Percentiles rank a stretch among this genome's conserved stretches.
Evolutionary conservation across 2,329 filamentous ascomycete genomes (phyloP).

Genomic region (Aspergillus texensis): DNA sequence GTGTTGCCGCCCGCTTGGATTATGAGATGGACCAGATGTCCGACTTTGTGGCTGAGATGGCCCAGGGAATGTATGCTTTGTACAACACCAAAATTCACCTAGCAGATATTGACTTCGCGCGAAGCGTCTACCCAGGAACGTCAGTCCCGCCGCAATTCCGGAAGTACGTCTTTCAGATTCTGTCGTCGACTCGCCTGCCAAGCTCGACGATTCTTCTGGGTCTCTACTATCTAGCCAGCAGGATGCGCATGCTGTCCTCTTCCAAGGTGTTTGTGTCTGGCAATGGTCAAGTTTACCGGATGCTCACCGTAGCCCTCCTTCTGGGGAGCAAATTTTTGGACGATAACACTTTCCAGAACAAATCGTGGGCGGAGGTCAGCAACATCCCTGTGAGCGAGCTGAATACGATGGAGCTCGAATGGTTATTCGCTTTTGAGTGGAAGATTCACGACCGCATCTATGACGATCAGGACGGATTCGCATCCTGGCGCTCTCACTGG

Average conservation of each 20-base stretch:
- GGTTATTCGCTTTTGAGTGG: slow-evolving; percentile 82
- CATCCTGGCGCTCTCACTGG: slow-evolving; percentile 68
- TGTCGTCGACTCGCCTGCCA: slow-evolving; percentile 85
- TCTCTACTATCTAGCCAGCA: slow-evolving; percentile 83
- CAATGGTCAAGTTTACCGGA: slow-evolving; percentile 77
- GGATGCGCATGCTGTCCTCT: slow-evolving; percentile 73
- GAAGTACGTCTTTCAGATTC: slow-evolving; percentile 88
- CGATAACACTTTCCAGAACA: slow-evolving; percentile 97
- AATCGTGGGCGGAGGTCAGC: slow-evolving; percentile 94
- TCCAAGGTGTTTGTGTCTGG: slow-evolving; percentile 57
- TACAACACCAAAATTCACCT: slow-evolving; percentile 58
- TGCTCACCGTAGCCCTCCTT: slow-evolving; percentile 81
- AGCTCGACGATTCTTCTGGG: slow-evolving; percentile 89
- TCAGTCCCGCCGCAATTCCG: slow-evolving; percentile 73
- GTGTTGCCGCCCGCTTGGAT: slow-evolving; percentile 90
- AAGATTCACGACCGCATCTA: slow-evolving; percentile 83
- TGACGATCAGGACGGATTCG: slow-evolving; percentile 69
- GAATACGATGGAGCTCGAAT: slow-evolving; percentile 83
- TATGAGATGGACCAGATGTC: slow-evolving; percentile 97
- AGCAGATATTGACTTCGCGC: slow-evolving; percentile 64
- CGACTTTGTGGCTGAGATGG: slow-evolving; percentile 91
- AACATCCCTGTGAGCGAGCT: slow-evolving; percentile 82
- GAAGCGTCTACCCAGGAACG: slow-evolving; percentile 65
- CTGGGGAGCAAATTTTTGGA: slow-evolving; percentile 95
- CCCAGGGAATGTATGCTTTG: slow-evolving; percentile 69